These are phyloP conservation scores for Macadamia tetraphylla DNA, from an alignment of 164 flowering plant species.

Conservation along the genomic window DNA sequence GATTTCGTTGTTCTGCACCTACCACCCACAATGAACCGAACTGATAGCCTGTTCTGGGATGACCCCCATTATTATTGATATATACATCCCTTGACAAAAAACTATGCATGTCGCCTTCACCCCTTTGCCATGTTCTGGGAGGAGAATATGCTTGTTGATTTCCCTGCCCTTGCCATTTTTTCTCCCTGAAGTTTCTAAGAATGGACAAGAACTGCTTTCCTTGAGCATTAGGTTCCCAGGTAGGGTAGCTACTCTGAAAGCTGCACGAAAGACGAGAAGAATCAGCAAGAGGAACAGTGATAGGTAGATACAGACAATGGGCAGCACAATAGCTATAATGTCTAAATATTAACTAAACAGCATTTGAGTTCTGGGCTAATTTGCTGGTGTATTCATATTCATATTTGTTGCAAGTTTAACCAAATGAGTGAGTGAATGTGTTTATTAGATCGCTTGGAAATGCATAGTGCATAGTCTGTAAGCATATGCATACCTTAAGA, in stretches of 20 bases:
- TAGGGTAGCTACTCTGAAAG: constrained; percentile 76
- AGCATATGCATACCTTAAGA: constrained; percentile 58
- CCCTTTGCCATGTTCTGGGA: constrained; percentile 33
- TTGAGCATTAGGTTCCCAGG: constrained; percentile 73
- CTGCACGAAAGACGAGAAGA: constrained; percentile 36
- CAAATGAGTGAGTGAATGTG: neutral
- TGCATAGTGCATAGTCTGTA: neutral
- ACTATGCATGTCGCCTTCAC: constrained; percentile 28
- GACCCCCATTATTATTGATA: constrained; percentile 16
- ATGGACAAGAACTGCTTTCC: constrained; percentile 67
- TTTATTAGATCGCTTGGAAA: neutral
- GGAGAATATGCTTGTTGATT: constrained; percentile 26
- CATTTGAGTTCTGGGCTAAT: neutral
- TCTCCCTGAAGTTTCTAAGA: constrained; percentile 61
- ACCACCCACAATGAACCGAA: constrained; percentile 54
- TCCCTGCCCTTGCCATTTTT: constrained; percentile 40
- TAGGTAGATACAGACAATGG: neutral
- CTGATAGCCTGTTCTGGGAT: constrained; percentile 26
- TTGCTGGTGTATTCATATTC: neutral
- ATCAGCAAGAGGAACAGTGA: neutral
- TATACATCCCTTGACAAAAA: constrained; percentile 32
- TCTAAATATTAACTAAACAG: neutral
- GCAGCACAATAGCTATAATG: neutral
- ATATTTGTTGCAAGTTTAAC: neutral
- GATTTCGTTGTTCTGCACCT: constrained; percentile 48